Evolutionary conservation across 352 stramenopile genomes (phyloP).

Genomic region (Albugo laibachii): DNA sequence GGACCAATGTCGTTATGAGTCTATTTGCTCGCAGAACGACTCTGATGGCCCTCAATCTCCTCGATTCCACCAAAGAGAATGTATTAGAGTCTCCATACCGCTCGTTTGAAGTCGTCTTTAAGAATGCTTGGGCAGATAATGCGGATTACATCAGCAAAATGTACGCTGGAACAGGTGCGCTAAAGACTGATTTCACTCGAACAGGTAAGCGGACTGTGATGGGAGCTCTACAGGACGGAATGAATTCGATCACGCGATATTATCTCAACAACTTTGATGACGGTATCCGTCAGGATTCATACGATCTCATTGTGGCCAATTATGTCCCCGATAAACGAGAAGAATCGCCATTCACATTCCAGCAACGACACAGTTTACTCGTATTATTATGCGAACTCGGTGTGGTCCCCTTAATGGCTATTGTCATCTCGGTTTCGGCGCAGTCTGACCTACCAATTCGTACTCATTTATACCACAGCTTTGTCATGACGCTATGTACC

Average conservation of each 20-base stretch:
- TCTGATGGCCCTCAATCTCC: conserved; percentile 43
- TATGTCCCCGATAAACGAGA: conserved; percentile 51
- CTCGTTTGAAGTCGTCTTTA: conserved; percentile 53
- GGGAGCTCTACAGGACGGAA: conserved; percentile 84
- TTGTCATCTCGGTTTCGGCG: conserved; percentile 45
- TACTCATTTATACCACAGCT: conserved; percentile 36
- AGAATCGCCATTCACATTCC: conserved; percentile 60
- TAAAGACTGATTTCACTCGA: conserved; percentile 92
- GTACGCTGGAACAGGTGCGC: conserved; percentile 84
- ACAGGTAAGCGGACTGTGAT: conserved; percentile 83
- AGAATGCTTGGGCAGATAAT: conserved; percentile 89
- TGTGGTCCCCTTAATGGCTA: conserved; percentile 22
- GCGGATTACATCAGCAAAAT: conserved; percentile 86
- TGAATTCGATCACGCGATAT: conserved; percentile 89
- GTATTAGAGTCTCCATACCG: conserved; percentile 36
- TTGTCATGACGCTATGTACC: conserved; percentile 24
- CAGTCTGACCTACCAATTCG: conserved; percentile 28
- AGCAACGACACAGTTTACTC: conserved; percentile 63
- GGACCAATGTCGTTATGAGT: conserved; percentile 94
- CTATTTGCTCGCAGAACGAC: conserved; percentile 79
- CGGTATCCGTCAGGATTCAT: conserved; percentile 82
- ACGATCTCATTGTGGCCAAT: conserved; percentile 80
- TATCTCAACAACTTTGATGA: conserved; percentile 94
- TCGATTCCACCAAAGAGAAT: conserved; percentile 8
- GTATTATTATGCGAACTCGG: conserved; percentile 34